Evolutionary conservation across 257 asterid genomes (phyloP).

Genomic region (Ocimum tenuiflorum): DNA sequence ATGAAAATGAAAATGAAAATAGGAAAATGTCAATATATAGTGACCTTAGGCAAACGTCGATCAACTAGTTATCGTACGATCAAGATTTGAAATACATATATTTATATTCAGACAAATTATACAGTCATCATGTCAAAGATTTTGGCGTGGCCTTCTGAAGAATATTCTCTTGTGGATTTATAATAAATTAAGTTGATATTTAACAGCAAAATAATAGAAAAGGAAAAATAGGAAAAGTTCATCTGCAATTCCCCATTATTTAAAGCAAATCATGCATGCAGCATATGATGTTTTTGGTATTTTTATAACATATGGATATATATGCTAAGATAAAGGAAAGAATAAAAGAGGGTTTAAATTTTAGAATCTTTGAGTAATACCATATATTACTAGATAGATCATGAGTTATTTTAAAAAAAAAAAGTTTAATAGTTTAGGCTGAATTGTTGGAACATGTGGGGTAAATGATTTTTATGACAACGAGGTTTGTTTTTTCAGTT

Average conservation of each 20-base stretch:
- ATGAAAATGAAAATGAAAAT: no score
- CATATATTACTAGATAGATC: no score
- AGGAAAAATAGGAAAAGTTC: neutral
- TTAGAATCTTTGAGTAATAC: neutral
- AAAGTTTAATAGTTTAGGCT: no score
- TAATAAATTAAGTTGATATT: neutral
- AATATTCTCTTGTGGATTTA: neutral
- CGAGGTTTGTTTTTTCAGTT: no score
- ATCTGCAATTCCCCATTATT: neutral
- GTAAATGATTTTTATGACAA: no score
- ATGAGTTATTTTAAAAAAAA: no score
- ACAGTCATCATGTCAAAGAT: neutral
- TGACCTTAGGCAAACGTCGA: no score
- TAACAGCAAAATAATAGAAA: neutral
- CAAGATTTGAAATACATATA: neutral
- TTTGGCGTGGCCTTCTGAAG: neutral
- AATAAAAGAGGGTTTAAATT: neutral
- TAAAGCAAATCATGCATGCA: neutral
- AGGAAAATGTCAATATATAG: no score
- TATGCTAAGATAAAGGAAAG: no score
- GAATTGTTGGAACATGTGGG: no score
- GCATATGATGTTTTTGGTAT: constrained; percentile 3
- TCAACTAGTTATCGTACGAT: neutral
- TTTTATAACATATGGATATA: neutral
- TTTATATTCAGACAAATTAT: neutral